Conservation (phyloP, 2,329 filamentous ascomycete genomes). For the Diaporthe nobilis region DNA sequence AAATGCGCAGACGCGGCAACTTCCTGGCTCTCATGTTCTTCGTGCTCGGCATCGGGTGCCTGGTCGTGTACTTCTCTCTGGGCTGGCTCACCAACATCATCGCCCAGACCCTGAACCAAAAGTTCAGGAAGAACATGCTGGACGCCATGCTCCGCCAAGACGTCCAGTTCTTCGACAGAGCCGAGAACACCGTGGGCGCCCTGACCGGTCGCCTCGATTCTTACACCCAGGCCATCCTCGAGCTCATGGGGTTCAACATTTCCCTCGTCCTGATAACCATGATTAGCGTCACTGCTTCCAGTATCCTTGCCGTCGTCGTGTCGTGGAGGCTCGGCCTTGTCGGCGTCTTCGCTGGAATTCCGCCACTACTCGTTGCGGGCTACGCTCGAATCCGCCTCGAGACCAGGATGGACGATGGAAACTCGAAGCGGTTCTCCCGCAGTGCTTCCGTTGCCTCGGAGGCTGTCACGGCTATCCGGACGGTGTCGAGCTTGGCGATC, state of each 20-base stretch:
- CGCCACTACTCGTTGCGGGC: not conserved
- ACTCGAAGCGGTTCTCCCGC: not conserved
- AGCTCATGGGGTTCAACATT: slow-evolving; percentile 60
- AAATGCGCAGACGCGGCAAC: not conserved
- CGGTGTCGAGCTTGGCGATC: not conserved
- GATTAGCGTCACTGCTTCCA: slow-evolving; percentile 55
- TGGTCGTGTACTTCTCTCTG: not conserved
- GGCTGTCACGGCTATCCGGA: not conserved
- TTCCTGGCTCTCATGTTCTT: slow-evolving; percentile 8
- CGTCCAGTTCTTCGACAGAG: slow-evolving; percentile 14
- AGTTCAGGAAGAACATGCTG: slow-evolving; percentile 13
- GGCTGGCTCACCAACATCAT: not conserved
- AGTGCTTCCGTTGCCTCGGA: slow-evolving; percentile 1
- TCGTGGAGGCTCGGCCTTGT: slow-evolving; percentile 10
- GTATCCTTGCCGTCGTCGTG: slow-evolving; percentile 56
- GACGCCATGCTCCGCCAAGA: slow-evolving; percentile 8
- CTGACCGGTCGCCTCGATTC: slow-evolving; percentile 2
- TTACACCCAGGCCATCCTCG: slow-evolving; percentile 54
- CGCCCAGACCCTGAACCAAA: slow-evolving; percentile 12
- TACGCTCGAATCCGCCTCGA: slow-evolving; percentile 9
- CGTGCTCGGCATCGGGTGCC: not conserved
- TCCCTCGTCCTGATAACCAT: slow-evolving; percentile 55
- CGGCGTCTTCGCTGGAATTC: not conserved
- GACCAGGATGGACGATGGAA: slow-evolving; percentile 12
- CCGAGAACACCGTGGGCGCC: slow-evolving; percentile 18